Base-by-base conservation (phyloP, 306 rosid genomes). In the Trichosanthes truncata region DNA sequence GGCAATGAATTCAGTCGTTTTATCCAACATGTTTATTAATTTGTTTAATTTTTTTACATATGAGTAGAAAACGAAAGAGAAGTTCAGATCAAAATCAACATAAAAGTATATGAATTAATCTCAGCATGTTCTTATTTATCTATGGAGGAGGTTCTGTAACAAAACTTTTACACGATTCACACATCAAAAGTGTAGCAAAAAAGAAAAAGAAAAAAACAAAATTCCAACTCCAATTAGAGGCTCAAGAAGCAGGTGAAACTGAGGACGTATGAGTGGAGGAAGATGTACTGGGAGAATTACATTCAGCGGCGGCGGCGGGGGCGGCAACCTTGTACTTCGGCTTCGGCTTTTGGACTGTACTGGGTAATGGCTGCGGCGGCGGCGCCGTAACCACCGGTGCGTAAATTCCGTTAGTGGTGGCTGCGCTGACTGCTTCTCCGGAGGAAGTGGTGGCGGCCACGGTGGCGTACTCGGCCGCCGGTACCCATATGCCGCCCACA, bases 401-500 rank as follows among this genome's bases (percentile, higher is more conserved):
- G 57, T 87, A 92, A 9, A 92, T 84, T 76, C 87, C 88, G 25
- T 81, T 60, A 1, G 84, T 67, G 1, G 89, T 53, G 11, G 83
- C 78, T 49, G 79, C 87, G 20, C 81, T 79, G 52, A 86, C 62
- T 1, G 86, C 74, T 69, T 90, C 91, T 9, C 91, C 86, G 0
- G 76, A 43, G 1, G 56, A 71, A 12, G 76, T 23, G 10, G 92
- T 60, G 20, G 84, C 90, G 81, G 88, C 92, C 13, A 92, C 96
- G 10, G 92, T 60, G 20, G 84, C 90, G 81, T 89, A 94, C 13
- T 94, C 96, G 25, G 87, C 85, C 15, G 97, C 92, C 33, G 88
- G 91, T 80, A 92, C 82, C 90, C 90, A 94, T 75, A 94, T 87
- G 80, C 96, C 94, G 18, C 97, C 98, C 60, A 94, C 97, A 46